Evolutionary conservation across 2,329 filamentous ascomycete genomes (phyloP).

Genomic region (Albophoma yamanashiensis): DNA sequence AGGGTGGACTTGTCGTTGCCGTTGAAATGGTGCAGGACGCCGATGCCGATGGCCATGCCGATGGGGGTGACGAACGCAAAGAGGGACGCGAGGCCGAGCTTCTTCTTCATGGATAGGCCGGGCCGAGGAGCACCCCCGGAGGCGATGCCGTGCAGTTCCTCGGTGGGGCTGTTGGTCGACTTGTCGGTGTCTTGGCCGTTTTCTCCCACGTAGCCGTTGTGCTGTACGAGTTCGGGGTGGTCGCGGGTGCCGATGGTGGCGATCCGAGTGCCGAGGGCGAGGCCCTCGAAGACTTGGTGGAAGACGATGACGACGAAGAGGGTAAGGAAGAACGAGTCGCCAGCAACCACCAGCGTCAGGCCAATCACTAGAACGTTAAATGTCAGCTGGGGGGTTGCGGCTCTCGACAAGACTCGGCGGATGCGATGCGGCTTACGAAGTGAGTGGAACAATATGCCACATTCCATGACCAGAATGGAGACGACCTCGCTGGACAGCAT

Average conservation of each 20-base stretch:
- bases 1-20: slow-evolving; percentile 60
- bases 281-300: slow-evolving; percentile 69
- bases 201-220: slow-evolving; percentile 4
- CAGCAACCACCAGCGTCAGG: slow-evolving; percentile 50
- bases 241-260: slow-evolving; percentile 38
- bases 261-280: slow-evolving; percentile 63
- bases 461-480: slow-evolving; percentile 59
- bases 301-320: slow-evolving; percentile 62
- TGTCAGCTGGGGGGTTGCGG: background rate
- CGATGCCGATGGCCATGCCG: slow-evolving; percentile 73
- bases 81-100: slow-evolving; percentile 48
- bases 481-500: slow-evolving; percentile 36
- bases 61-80: slow-evolving; percentile 66
- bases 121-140: slow-evolving; percentile 6
- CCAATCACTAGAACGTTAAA: slow-evolving; percentile 40
- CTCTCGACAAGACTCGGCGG: background rate
- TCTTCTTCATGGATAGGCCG: slow-evolving; percentile 31
- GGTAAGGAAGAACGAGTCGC: slow-evolving; percentile 43
- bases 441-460: slow-evolving; percentile 67
- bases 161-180: slow-evolving; percentile 8
- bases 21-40: slow-evolving; percentile 60
- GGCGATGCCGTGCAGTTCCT: slow-evolving; percentile 7
- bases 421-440: slow-evolving; percentile 36
- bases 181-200: slow-evolving; percentile 15
- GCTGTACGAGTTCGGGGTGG: slow-evolving; percentile 8